Base-by-base conservation (phyloP, 139 green algal genomes). In the Chlamydomonas sp. region DNA sequence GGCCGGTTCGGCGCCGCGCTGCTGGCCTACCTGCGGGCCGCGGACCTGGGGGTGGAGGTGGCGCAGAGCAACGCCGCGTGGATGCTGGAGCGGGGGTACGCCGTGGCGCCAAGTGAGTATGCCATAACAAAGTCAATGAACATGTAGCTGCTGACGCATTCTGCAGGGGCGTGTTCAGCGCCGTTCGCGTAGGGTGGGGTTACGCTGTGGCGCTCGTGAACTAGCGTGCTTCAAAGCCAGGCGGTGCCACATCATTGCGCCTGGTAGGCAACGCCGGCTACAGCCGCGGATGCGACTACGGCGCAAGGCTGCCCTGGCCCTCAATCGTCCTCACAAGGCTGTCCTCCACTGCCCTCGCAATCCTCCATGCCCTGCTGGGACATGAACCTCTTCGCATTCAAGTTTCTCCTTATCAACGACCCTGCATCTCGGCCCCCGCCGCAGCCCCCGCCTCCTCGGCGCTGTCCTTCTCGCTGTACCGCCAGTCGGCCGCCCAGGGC, bases 11-110 rank as follows among this genome's bases (percentile, higher is more conserved):
- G 90, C 60, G 78, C 63, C 66, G 89, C 95, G 8, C 80, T 93
- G 77, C 49, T 86, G 15, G 12, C 64, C 6, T 92, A 90, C 73
- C 85, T 90, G 78, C 88, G 97, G 31, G 95, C 93, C 1, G 95
- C 96, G 8, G 97, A 99, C 86, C 89, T 97, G 80, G 98, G 98
- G 58, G 90, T 96, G 31, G 98, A 99, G 93, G 85, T 98, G 17
- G 98, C 89, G 10, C 95, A 98, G 93, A 93, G 84, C 87, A 99
- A 99, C 85, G 97, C 95, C 6, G 98, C 98, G 0, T 99, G 95
- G 94, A 94, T 99, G 93, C 91, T 99, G 79, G 82, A 93, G 59
- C 88, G 87, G 4, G 92, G 90, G 17, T 94, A 93, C 63, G 86
- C 72, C 1, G 9, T 14, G 1, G 83, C n/a, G n/a, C 15, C 68